Percentiles rank a stretch among this genome's conserved stretches.
Evolutionary conservation across 805 yeast genomes (phyloP).

Genomic region (Ogataea paraovalis): DNA sequence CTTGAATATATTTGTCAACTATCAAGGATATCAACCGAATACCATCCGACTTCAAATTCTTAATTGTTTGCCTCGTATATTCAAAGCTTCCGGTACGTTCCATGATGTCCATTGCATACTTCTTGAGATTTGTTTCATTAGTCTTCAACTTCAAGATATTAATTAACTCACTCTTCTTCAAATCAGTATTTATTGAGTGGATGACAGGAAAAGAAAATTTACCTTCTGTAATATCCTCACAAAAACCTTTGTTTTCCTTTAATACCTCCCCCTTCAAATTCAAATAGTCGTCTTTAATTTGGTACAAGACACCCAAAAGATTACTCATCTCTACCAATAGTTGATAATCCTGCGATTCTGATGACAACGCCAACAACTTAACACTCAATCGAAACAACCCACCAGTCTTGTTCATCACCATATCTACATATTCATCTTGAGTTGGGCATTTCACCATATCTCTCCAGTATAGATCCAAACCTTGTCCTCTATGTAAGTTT

Average conservation of each 20-base stretch:
- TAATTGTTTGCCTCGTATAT: conserved; percentile 33
- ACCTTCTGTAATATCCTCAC: conserved; percentile 88
- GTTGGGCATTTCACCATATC: conserved; percentile 57
- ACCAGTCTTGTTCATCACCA: conserved; percentile 89
- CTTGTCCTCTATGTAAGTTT: conserved; percentile 86
- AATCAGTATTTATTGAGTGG: conserved; percentile 47
- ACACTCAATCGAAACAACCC: conserved; percentile 79
- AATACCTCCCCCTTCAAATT: conserved; percentile 55
- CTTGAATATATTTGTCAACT: conserved; percentile 8
- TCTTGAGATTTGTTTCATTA: conserved; percentile 44
- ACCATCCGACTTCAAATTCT: conserved; percentile 24
- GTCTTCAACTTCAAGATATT: conserved; percentile 54
- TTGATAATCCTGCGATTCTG: conserved; percentile 8
- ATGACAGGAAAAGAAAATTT: conserved; percentile 84
- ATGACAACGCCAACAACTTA: conserved; percentile 45
- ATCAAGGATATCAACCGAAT: conserved; percentile 18
- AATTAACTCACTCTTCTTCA: conserved; percentile 37
- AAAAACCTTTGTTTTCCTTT: conserved; percentile 64
- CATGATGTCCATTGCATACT: conserved; percentile 47
- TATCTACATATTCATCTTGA: conserved; percentile 60
- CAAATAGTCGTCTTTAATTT: conserved; percentile 78
- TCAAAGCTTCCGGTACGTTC: conserved; percentile 37
- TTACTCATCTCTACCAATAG: conserved; percentile 60
- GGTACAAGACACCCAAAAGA: conserved; percentile 77
- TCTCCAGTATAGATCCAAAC: conserved; percentile 85